Conservation (phyloP, 108 stramenopile species). For the Skeletonema marinoi region DNA sequence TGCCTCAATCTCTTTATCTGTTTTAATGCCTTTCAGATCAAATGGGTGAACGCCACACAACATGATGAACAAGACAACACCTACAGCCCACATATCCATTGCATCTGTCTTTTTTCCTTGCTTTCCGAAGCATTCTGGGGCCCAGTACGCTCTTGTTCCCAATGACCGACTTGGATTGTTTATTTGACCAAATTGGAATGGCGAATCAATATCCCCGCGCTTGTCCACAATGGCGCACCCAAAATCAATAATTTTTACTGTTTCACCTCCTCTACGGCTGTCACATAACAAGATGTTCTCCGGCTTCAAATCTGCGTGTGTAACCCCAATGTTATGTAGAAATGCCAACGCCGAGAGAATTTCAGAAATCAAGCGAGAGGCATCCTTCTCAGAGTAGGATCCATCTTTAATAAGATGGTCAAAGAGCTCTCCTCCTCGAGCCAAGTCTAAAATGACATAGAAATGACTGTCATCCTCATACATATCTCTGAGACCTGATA, state of each 20-base stretch:
- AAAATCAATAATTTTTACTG: slow-evolving; percentile 61
- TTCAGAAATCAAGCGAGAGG: slow-evolving; percentile 65
- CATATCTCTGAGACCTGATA: slow-evolving; percentile 68
- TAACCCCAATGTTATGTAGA: slow-evolving; percentile 69
- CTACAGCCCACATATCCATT: slow-evolving; percentile 82
- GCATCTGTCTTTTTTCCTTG: slow-evolving; percentile 21
- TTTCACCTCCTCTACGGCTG: slow-evolving; percentile 44
- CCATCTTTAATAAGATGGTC: slow-evolving; percentile 77
- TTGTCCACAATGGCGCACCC: slow-evolving; percentile 45
- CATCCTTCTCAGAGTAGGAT: slow-evolving; percentile 76
- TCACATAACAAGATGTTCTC: slow-evolving; percentile 79
- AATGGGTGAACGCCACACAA: slow-evolving; percentile 84
- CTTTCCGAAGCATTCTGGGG: slow-evolving; percentile 69
- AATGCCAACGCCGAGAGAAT: slow-evolving; percentile 77
- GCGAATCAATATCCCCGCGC: neutral
- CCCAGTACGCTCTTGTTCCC: slow-evolving; percentile 83
- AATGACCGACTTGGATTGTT: slow-evolving; percentile 22
- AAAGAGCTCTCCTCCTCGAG: slow-evolving; percentile 81
- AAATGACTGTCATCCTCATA: slow-evolving; percentile 59
- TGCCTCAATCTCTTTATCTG: slow-evolving; percentile 70
- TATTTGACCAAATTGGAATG: neutral
- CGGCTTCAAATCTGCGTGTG: slow-evolving; percentile 85
- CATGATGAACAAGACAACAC: slow-evolving; percentile 89
- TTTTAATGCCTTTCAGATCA: slow-evolving; percentile 61
- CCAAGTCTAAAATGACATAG: slow-evolving; percentile 78